Percentiles rank a stretch among this genome's conserved stretches.
These are phyloP conservation scores for Gynostemma pentaphyllum DNA, from an alignment of 306 rosid species.

Conservation along the genomic window DNA sequence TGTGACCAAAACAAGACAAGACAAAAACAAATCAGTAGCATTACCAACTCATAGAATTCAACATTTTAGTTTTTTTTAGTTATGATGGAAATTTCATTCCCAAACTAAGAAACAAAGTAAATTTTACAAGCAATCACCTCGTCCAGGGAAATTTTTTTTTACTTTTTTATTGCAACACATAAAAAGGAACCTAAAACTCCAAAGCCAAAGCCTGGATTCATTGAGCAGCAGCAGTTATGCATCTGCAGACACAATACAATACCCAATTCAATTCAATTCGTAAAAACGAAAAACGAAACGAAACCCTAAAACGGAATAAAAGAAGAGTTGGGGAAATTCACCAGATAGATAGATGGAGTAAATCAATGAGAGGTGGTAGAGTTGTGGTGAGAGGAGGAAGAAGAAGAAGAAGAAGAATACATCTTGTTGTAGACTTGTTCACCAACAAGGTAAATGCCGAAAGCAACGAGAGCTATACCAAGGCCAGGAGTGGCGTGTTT, in stretches of 20 bases:
- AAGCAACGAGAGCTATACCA: slow-evolving; percentile 84
- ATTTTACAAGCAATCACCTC: slow-evolving; percentile 6
- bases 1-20: neutral
- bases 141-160: neutral
- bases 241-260: too few relatives aligned
- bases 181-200: neutral
- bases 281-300: too few relatives aligned
- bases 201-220: slow-evolving; percentile 7
- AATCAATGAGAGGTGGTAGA: slow-evolving; percentile 26
- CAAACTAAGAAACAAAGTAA: neutral
- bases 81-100: neutral
- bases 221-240: neutral
- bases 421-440: slow-evolving; percentile 58
- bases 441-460: slow-evolving; percentile 76
- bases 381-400: slow-evolving; percentile 27
- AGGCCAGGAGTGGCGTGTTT: slow-evolving; percentile 91
- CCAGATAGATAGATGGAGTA: too few relatives aligned
- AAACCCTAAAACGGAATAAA: too few relatives aligned
- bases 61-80: neutral
- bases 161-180: slow-evolving; percentile 3
- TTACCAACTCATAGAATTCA: neutral
- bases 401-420: slow-evolving; percentile 34
- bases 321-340: slow-evolving; percentile 3
- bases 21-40: neutral
- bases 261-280: too few relatives aligned